Conservation (phyloP, 2,329 filamentous ascomycete genomes). For the Aspergillus intermedius region DNA sequence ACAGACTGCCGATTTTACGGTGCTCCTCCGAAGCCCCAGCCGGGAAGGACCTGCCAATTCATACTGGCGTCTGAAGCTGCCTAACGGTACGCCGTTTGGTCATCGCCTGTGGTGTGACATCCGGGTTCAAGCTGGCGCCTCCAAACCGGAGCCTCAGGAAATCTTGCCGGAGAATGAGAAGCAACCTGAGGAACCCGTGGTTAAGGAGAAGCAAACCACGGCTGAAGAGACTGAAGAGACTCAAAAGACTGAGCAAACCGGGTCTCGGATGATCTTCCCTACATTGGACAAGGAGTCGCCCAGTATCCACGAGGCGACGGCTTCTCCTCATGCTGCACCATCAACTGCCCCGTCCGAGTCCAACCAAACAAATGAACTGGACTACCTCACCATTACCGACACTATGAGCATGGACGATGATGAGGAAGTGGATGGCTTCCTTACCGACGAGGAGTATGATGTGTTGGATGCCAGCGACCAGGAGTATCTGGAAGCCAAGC, state of each 20-base stretch:
- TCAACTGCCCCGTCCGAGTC: slow-evolving; percentile 31
- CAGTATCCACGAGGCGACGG: slow-evolving; percentile 61
- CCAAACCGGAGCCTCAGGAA: slow-evolving; percentile 3
- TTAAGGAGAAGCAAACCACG: slow-evolving; percentile 27
- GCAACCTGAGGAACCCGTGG: background rate
- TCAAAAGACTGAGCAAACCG: slow-evolving; percentile 31
- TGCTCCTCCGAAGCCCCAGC: slow-evolving; percentile 72
- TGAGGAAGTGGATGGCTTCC: slow-evolving; percentile 61
- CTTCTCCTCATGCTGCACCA: slow-evolving; percentile 11
- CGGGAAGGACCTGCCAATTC: slow-evolving; percentile 77
- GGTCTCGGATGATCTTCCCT: slow-evolving; percentile 89
- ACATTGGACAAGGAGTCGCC: slow-evolving; percentile 93
- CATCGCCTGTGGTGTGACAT: slow-evolving; percentile 95
- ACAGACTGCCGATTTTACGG: slow-evolving; percentile 71
- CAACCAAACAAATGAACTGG: slow-evolving; percentile 43
- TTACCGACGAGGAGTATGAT: slow-evolving; percentile 98
- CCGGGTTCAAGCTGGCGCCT: slow-evolving; percentile 47
- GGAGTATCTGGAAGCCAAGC: slow-evolving; percentile 56
- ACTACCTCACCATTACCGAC: slow-evolving; percentile 49
- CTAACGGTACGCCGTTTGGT: slow-evolving; percentile 75
- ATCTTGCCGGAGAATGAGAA: background rate
- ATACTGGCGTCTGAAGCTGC: slow-evolving; percentile 89
- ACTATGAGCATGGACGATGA: slow-evolving; percentile 48
- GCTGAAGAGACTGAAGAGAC: slow-evolving; percentile 26
- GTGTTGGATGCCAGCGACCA: slow-evolving; percentile 92